These are phyloP conservation scores for Trametopsis cervina DNA, from an alignment of 768 basidiomycete genomes.

Conservation along the genomic window DNA sequence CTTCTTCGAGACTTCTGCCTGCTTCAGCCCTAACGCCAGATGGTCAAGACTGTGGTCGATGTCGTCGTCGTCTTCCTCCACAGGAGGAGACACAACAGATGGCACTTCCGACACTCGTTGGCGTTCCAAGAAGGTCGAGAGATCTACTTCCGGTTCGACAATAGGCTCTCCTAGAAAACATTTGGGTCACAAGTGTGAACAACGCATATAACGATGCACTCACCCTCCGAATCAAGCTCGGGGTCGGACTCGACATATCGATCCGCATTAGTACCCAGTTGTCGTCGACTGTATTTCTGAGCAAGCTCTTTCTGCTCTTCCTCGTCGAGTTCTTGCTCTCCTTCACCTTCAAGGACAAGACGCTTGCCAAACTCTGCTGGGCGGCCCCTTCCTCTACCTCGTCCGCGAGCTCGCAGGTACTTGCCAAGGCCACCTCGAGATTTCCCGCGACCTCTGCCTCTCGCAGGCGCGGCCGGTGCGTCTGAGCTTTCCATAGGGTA, in stretches of 20 bases:
- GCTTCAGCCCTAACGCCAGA: conserved; percentile 29
- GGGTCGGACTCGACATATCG: conserved; percentile 67
- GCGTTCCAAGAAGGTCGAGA: conserved; percentile 57
- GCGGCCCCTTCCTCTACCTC: conserved; percentile 52
- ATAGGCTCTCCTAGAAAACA: conserved; percentile 52
- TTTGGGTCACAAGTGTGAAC: too few species aligned
- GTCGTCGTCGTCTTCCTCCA: conserved; percentile 40
- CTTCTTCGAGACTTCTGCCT: conserved; percentile 36
- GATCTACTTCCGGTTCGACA: conserved; percentile 66
- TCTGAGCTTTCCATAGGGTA: not conserved
- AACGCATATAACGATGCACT: too few species aligned
- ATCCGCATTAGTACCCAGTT: conserved; percentile 65
- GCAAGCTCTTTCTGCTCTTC: conserved; percentile 44
- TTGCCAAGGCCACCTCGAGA: conserved; percentile 69
- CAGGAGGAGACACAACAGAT: conserved; percentile 9
- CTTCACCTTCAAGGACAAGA: conserved; percentile 55
- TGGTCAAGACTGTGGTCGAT: conserved; percentile 54
- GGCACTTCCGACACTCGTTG: conserved; percentile 38
- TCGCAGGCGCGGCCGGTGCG: conserved; percentile 12
- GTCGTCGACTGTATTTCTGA: conserved; percentile 47
- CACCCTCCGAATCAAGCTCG: conserved; percentile 67
- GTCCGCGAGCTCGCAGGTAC: conserved; percentile 64
- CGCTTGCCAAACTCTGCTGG: conserved; percentile 62
- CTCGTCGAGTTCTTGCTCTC: conserved; percentile 29
- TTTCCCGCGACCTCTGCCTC: conserved; percentile 48